phyloP scores from a whole-genome alignment of 139 green algal species.

The Mesostigma viride region DNA sequence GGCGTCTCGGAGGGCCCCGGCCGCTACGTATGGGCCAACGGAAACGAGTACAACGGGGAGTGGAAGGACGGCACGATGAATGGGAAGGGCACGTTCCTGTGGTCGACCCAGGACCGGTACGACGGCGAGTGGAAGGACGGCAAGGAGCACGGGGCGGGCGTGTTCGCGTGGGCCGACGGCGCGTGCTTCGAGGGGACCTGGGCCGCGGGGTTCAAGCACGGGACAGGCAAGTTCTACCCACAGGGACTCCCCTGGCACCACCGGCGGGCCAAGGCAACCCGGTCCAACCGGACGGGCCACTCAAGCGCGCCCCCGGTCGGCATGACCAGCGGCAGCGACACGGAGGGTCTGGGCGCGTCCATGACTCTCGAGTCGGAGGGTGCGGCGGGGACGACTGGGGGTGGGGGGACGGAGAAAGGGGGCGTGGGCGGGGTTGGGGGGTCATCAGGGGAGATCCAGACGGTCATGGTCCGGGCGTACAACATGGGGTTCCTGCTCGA shows the following conservation, averaged over 20 bases:
- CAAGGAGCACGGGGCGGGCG: slow-evolving; percentile 54
- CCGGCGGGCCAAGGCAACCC: too few relatives aligned
- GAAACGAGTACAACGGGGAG: slow-evolving; percentile 59
- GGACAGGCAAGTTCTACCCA: slow-evolving; percentile 40
- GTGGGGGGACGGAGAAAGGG: not conserved
- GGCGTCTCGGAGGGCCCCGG: slow-evolving; percentile 24
- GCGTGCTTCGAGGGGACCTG: slow-evolving; percentile 76
- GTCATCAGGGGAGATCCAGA: not conserved
- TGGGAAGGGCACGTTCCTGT: slow-evolving; percentile 81
- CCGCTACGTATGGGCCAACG: slow-evolving; percentile 48
- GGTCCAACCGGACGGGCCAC: too few relatives aligned
- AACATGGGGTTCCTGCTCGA: slow-evolving; percentile 38
- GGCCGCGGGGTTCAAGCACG: slow-evolving; percentile 58
- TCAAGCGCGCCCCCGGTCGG: not conserved
- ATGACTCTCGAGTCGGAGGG: not conserved
- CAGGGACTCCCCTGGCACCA: too few relatives aligned
- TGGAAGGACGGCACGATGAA: slow-evolving; percentile 68
- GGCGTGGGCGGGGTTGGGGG: not conserved
- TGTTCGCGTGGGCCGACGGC: slow-evolving; percentile 73
- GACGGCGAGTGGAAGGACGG: slow-evolving; percentile 71
- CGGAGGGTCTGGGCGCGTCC: not conserved
- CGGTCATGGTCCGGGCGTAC: slow-evolving; percentile 45
- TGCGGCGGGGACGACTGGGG: not conserved
- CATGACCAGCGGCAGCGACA: too few relatives aligned
- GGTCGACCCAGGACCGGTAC: slow-evolving; percentile 67